Base-by-base conservation (phyloP, 768 basidiomycete genomes). In the Pluteus cervinus region DNA sequence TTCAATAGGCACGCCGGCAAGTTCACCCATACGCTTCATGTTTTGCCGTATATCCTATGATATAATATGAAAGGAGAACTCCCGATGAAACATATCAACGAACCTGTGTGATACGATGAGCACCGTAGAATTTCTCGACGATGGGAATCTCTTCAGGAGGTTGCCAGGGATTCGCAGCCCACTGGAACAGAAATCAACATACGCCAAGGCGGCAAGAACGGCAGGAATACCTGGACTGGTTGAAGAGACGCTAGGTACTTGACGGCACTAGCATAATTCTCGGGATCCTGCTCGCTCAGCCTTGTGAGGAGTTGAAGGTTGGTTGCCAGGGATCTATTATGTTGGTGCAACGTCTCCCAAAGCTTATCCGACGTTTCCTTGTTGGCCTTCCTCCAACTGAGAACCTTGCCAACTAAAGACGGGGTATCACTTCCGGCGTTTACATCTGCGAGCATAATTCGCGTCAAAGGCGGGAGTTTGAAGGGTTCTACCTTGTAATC, bases 371-470 rank as follows among this genome's bases (percentile, higher is more conserved):
- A 22, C 39, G 46, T 37, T 45, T 77, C 87, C 81, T 56, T 76
- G 63, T 22, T 60, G 64, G 10, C 75, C 50, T 77, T 75, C 29
- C 87, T 75, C 94, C 94, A 98, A 49, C 79, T 80, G 45, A 96
- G 62, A 3, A 99, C 96, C 57, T 88, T 82, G 21, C 88, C 79
- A 8, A 93, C 91, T 28, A 98, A 76, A 28, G 88, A 88, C 2
- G 96, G 96, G 2, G 96, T 97, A 51, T 97, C 88, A 47, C 87
- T 93, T 7, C 96, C 96, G 7, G 87, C 90, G 50, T 96, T 88
- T 11, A 98, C 91, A 54, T 99, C 96, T 17, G 93, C 96, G 15
- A 99, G 71, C 62, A 98, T 73, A 24, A 99, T 71, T 38, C 87
- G 70, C 15, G 86, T 81, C 35, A 79, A 61, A 0, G 87, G 88